These are phyloP conservation scores for Collybia nuda DNA, from an alignment of 768 basidiomycete species.

Conservation along the genomic window DNA sequence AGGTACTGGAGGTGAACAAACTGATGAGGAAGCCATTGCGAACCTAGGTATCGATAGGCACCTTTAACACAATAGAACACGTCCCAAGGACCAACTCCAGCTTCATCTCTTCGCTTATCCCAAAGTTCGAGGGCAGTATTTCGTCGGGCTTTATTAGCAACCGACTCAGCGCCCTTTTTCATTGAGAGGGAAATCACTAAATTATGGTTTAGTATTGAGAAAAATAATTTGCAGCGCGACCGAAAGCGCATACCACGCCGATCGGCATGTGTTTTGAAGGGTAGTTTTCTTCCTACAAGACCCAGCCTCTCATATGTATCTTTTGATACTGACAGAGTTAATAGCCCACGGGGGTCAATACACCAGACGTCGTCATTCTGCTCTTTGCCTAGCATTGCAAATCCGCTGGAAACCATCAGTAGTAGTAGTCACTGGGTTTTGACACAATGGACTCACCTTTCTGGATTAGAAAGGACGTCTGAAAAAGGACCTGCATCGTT, in stretches of 20 bases:
- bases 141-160: conserved; percentile 33
- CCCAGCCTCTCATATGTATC: conserved; percentile 62
- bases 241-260: conserved; percentile 41
- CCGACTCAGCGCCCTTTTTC: conserved; percentile 34
- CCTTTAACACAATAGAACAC: conserved; percentile 39
- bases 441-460: neutral
- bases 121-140: conserved; percentile 42
- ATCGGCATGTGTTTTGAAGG: conserved; percentile 50
- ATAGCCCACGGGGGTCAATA: conserved; percentile 58
- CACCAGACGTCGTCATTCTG: conserved; percentile 64
- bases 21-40: neutral
- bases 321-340: conserved; percentile 58
- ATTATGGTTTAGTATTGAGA: neutral
- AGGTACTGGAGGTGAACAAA: conserved; percentile 10
- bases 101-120: conserved; percentile 42
- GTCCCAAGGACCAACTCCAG: conserved; percentile 40
- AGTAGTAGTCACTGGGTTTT: conserved; percentile 4
- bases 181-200: conserved; percentile 51
- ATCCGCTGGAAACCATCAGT: conserved; percentile 7
- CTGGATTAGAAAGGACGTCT: conserved; percentile 6
- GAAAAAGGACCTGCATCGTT: conserved; percentile 32
- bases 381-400: conserved; percentile 32
- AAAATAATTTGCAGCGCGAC: conserved; percentile 5
- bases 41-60: conserved; percentile 1
- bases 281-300: conserved; percentile 52